Conservation (phyloP, 169 alveolate species). For the Theileria sp. region DNA sequence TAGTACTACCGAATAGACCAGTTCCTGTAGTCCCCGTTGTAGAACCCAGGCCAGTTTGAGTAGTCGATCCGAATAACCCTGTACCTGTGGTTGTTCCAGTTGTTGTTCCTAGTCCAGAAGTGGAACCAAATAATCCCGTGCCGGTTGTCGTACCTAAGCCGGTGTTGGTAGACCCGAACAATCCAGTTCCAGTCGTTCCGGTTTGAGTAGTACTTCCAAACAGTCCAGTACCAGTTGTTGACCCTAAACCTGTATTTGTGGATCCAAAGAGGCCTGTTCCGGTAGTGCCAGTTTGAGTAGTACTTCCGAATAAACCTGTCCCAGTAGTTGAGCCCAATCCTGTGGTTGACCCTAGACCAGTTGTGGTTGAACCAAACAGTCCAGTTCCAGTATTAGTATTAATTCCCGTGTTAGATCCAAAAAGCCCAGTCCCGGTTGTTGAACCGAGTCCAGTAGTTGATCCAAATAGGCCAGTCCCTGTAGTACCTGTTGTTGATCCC, state of each 20-base stretch:
- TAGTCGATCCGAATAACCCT: slow-evolving; percentile 46
- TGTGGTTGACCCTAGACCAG: slow-evolving; percentile 8
- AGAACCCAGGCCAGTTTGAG: slow-evolving; percentile 25
- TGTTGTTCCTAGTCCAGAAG: slow-evolving; percentile 2
- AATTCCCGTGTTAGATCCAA: slow-evolving; percentile 26
- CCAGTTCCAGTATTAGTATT: slow-evolving; percentile 38
- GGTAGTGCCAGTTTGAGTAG: slow-evolving; percentile 34
- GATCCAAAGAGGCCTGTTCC: slow-evolving; percentile 41
- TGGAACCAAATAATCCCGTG: slow-evolving; percentile 41
- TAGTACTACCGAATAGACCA: slow-evolving; percentile 3
- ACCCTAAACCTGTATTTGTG: slow-evolving; percentile 10
- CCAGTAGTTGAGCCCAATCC: slow-evolving; percentile 12
- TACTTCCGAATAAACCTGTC: slow-evolving; percentile 41
- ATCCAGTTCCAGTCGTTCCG: slow-evolving; percentile 40
- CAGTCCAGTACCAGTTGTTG: slow-evolving; percentile 28
- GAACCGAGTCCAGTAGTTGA: not conserved
- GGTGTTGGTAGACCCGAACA: slow-evolving; percentile 29
- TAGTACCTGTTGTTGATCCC: not conserved
- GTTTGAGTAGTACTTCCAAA: slow-evolving; percentile 53
- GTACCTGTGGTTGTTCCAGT: slow-evolving; percentile 25
- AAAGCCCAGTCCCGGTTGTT: not conserved
- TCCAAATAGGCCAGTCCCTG: not conserved
- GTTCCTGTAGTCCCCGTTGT: slow-evolving; percentile 9
- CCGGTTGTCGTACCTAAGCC: slow-evolving; percentile 22
- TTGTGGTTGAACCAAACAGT: slow-evolving; percentile 32